These are phyloP conservation scores for Tillandsia leiboldiana DNA, from an alignment of 176 grass and related monocot species.

Conservation along the genomic window DNA sequence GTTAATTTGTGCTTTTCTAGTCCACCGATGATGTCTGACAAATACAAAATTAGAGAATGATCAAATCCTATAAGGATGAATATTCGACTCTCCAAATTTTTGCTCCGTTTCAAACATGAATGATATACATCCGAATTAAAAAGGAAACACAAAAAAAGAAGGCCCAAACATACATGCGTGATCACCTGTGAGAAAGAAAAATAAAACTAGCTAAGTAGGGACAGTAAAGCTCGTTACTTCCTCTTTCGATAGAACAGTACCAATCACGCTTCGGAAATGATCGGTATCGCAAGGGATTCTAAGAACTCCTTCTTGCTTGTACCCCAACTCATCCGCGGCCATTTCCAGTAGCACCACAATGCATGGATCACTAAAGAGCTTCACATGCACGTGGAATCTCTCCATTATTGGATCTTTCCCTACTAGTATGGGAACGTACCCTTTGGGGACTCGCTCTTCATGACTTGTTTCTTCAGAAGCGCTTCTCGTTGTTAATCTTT, in stretches of 20 bases:
- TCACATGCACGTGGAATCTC: conserved; percentile 36
- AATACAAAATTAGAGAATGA: no score
- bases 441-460: conserved; percentile 3
- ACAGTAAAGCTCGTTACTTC: background rate
- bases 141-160: background rate
- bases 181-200: background rate
- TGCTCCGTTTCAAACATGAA: no score
- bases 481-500: no score
- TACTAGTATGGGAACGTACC: conserved; percentile 19
- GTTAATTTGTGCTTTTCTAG: no score
- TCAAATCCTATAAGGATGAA: no score
- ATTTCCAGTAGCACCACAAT: conserved; percentile 34
- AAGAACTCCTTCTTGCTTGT: conserved; percentile 32
- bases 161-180: background rate
- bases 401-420: conserved; percentile 1
- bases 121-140: no score
- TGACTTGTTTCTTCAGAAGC: no score
- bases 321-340: conserved; percentile 45
- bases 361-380: conserved; percentile 30
- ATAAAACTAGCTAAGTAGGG: background rate
- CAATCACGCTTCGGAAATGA: conserved; percentile 24
- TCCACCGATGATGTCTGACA: no score
- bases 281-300: conserved; percentile 32
- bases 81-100: no score
- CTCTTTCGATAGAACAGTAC: background rate